Evolutionary conservation across 345 rosid species (phyloP), one percentile per base, ranked within the genome.

Genomic region (Jatropha curcas): DNA sequence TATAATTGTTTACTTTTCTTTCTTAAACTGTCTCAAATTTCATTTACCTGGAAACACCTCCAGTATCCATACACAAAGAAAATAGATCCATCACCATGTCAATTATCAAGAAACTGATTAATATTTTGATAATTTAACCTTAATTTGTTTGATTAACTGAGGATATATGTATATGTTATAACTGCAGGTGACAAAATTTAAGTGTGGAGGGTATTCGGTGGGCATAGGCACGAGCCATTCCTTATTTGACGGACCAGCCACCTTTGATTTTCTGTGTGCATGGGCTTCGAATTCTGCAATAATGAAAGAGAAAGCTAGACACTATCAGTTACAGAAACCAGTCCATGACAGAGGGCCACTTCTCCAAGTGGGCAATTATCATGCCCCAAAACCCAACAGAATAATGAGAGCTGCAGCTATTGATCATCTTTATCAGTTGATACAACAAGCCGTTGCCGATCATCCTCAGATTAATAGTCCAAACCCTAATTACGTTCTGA

Each of bases 191-290:
- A 90, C 96, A 7, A 74, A 39, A 80, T 90, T 90, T 77, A 87
- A 82, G 7, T 90, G 92, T 69, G 95, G 95, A 79, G 86, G 92
- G 20, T 88, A 82, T 65, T 86, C 92, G 19, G 77, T 86, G 34
- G 89, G 91, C 5, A 81, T 86, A 16, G 96, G 96, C 52, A 75
- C 84, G 17, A 87, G 88, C 85, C 91, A 90, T 71, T 88, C 88
- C 0, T 75, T 90, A 55, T 87, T 84, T 78, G 93, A 88, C 68
- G 91, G 93, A 76, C 88, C 84, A 69, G 82, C 91, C 16, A 81
- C 85, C 50, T 88, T 83, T 56, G 71, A 85, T 27, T 87, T 85
- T 71, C 83, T 87, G 39, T 68, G 57, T 22, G 84, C 88, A 69
- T 86, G 90, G 93, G 86, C 87, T 68, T 79, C 81, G 7, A 82